Base-by-base conservation (phyloP, 2,329 filamentous ascomycete species). In the Monilinia fructigena region DNA sequence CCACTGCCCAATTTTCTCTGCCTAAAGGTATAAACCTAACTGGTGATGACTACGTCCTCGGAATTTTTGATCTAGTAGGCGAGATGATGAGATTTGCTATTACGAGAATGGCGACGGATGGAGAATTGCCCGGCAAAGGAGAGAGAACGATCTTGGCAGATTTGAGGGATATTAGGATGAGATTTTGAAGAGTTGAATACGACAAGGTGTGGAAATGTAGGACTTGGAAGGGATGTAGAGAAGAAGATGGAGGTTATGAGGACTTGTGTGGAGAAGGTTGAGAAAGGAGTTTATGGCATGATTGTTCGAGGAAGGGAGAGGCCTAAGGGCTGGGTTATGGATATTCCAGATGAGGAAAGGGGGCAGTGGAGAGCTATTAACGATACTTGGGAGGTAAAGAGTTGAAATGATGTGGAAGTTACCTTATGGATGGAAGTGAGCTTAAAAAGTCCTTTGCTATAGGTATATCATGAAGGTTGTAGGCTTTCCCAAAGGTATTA, bases 71-170 rank as follows among this genome's bases (percentile, higher is more conserved):
- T 77, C 85, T 98, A 72, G 93, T 93, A 1, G 95, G 95, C 50
- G 95, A 99, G 80, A 83, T 98, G 81, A 99, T 99, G 95, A 86
- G 93, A 40, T 98, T 97, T 78, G 93, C 92, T 0, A 95, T 97
- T 61, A 93, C 93, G 7, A 87, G 88, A 35, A 90, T 96, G 76
- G 93, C 93, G 0, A 90, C 93, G 6, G 88, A 68, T 48, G 75
- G 75, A 68, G 72, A 77, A 72, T 77, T 82, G 69, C 82, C 80
- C 4, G 79, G 79, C 40, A 67, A 54, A 71, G 71, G 77, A 69
- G 72, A 80, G 18, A 78, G 86, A 50, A 87, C 87, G 7, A 90
- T 98, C 54, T 81, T 98, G 60, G 82, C 85, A 11, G 95, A 98
- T 78, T 84, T 98, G 76, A 88, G 94, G 74, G 85, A 87, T 58